Evolutionary conservation across 257 asterid genomes (phyloP), one percentile per base, ranked within the genome.

Genomic region (Rehmannia glutinosa): DNA sequence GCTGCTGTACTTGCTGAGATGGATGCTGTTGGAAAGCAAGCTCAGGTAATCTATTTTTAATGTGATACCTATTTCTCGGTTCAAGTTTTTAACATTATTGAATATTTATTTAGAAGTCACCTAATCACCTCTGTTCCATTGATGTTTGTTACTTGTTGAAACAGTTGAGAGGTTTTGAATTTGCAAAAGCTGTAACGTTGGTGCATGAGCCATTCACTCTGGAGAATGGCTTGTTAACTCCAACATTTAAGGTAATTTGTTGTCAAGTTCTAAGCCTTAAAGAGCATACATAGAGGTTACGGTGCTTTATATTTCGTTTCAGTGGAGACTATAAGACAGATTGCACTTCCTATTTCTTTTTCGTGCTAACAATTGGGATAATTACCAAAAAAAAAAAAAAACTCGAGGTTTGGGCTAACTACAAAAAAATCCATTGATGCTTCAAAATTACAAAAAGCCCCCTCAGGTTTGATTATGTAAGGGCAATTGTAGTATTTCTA

Each of bases 1-100:
- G 90, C 95, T 71, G 96, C 97, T n/a, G 97, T 92, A 72, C 91
- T 90, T 65, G 87, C 95, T 46, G 97, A 92, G 15, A 87, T 92
- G 98, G 98, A 92, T 75, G 86, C 84, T 51, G 70, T 82, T 4
- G 98, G 95, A 65, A 82, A 76, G 78, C 95, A 87, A 72, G 98
- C 98, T 69, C 93, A 90, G 94, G 98, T 90, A 70, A 33, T 23
- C n/a, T 41, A 2, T 35, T 24, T 52, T 13, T 13, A 11, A 20
- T 6, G 39, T 39, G n/a, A 36, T 67, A 25, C 13, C 25, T 15
- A 46, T 57, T 56, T 16, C 12, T 50, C 30, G 19, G 8, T 35
- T 52, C 16, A 19, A 24, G n/a, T 30, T 46, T 47, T 64, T 41
- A 1, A 32, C 41, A 32, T 30, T 4, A 45, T 8, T 10, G 13